These are phyloP conservation scores for Talaromyces sp. DNA, from an alignment of 2,329 filamentous ascomycete species.

Conservation along the genomic window DNA sequence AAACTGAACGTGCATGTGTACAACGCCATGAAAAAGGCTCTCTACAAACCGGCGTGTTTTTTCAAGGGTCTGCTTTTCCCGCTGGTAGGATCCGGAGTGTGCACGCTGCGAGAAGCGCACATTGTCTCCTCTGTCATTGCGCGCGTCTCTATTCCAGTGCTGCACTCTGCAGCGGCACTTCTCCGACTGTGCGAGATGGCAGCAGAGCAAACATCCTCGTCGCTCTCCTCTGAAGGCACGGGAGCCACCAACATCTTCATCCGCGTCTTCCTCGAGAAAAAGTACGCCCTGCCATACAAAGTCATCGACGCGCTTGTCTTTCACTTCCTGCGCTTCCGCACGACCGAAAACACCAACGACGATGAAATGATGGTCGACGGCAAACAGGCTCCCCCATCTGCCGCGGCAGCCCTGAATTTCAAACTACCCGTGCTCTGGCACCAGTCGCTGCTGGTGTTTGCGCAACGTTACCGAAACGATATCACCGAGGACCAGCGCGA, in stretches of 20 bases:
- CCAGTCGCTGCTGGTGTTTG: slow-evolving; percentile 86
- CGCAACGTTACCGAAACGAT: slow-evolving; percentile 90
- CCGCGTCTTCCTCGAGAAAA: slow-evolving; percentile 88
- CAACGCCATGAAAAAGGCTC: slow-evolving; percentile 82
- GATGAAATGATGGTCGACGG: slow-evolving; percentile 48
- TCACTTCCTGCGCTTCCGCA: slow-evolving; percentile 88
- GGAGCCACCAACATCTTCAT: slow-evolving; percentile 95
- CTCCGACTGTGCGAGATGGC: slow-evolving; percentile 92
- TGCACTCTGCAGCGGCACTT: slow-evolving; percentile 87
- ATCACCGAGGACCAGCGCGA: slow-evolving; percentile 94
- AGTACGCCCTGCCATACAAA: slow-evolving; percentile 91
- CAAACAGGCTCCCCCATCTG: slow-evolving; percentile 17
- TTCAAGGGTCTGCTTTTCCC: slow-evolving; percentile 97
- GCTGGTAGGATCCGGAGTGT: slow-evolving; percentile 76
- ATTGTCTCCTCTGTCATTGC: slow-evolving; percentile 85
- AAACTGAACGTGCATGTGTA: slow-evolving; percentile 96
- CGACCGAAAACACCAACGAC: slow-evolving; percentile 51
- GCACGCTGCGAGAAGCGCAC: slow-evolving; percentile 84
- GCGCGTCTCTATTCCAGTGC: slow-evolving; percentile 78
- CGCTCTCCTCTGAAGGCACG: slow-evolving; percentile 71
- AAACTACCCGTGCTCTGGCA: slow-evolving; percentile 94
- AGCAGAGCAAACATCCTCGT: slow-evolving; percentile 72
- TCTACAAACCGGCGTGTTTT: slow-evolving; percentile 92
- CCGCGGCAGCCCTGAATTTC: slow-evolving; percentile 47
- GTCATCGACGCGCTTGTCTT: slow-evolving; percentile 93